Conservation (phyloP, 805 yeast species). For the Jamesozyma spencerorum region DNA sequence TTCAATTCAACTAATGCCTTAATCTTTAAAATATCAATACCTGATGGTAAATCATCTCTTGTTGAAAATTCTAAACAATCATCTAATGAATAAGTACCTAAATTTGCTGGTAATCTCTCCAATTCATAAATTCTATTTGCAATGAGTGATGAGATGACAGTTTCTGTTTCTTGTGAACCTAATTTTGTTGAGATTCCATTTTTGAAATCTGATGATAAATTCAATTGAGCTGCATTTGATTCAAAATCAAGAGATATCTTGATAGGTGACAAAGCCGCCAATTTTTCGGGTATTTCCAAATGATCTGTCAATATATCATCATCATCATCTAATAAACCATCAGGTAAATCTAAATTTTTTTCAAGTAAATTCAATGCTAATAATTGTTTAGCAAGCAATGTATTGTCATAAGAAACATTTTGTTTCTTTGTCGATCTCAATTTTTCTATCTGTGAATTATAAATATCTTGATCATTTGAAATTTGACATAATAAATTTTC, state of each 20-base stretch:
- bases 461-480: constrained; percentile 35
- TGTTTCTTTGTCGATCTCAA: constrained; percentile 21
- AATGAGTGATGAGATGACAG: constrained; percentile 43
- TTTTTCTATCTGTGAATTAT: constrained; percentile 21
- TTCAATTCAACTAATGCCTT: constrained; percentile 63
- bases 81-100: constrained; percentile 47
- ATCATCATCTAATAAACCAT: constrained; percentile 35
- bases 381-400: constrained; percentile 47
- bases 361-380: constrained; percentile 56
- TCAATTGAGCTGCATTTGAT: constrained; percentile 24
- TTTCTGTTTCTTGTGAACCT: constrained; percentile 46
- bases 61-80: constrained; percentile 36
- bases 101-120: constrained; percentile 58
- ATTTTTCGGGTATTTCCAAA: neutral
- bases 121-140: constrained; percentile 50
- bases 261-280: constrained; percentile 16
- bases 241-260: constrained; percentile 25
- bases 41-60: constrained; percentile 37
- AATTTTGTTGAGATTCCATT: constrained; percentile 28
- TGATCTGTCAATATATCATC: neutral
- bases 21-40: constrained; percentile 51
- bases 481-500: constrained; percentile 34
- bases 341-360: constrained; percentile 57
- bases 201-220: constrained; percentile 25
- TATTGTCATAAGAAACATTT: constrained; percentile 34